phyloP scores from a whole-genome alignment of 2,329 filamentous ascomycete species.

The Arthrobotrys musiformis region DNA sequence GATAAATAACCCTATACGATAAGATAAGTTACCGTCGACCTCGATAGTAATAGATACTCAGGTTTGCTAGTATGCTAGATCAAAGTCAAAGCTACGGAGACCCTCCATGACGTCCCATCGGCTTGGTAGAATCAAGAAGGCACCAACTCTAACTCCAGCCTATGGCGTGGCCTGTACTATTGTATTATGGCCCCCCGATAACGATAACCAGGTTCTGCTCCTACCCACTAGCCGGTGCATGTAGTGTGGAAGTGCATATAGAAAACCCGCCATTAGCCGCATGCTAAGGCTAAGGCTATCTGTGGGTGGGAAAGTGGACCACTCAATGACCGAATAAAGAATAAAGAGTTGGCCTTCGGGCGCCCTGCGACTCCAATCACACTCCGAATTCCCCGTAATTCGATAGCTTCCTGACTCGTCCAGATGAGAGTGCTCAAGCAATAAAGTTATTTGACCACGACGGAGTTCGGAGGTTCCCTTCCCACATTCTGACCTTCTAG shows the following conservation, averaged over 20 bases:
- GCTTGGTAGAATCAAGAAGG: constrained; percentile 14
- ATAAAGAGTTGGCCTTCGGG: constrained; percentile 3
- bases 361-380: constrained; percentile 43
- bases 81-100: neutral
- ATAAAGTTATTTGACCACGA: neutral
- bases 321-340: neutral
- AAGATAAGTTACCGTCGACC: neutral
- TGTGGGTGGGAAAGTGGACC: neutral
- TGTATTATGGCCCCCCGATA: too few species aligned
- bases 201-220: constrained; percentile 44
- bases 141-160: neutral
- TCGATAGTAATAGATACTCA: neutral
- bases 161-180: too few species aligned
- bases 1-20: too few species aligned
- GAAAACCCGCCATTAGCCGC: constrained; percentile 46
- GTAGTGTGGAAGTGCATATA: too few species aligned
- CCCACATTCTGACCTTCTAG: constrained; percentile 9
- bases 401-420: constrained; percentile 16
- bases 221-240: too few species aligned
- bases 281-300: neutral
- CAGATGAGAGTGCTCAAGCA: too few species aligned
- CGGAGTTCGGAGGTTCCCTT: constrained; percentile 49
- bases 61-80: too few species aligned
- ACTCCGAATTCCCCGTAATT: neutral
- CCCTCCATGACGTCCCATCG: neutral